Base-by-base conservation (phyloP, 2,329 filamentous ascomycete genomes). In the Chrysosporium queenslandicum region DNA sequence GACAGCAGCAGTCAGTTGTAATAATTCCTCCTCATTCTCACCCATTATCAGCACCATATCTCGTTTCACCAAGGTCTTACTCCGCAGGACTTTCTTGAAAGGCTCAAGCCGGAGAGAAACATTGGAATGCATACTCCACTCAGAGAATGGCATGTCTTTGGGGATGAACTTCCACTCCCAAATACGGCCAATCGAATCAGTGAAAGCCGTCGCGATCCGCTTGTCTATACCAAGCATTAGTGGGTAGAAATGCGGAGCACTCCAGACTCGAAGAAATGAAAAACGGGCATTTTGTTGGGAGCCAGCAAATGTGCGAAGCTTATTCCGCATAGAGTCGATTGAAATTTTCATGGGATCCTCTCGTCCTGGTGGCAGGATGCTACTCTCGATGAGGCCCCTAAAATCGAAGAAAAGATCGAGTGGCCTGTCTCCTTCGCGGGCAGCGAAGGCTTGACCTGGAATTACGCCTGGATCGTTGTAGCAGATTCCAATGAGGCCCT, bases 81-180 rank as follows among this genome's bases (percentile, higher is more conserved):
- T 59, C 8, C 61, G 61, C 11, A 54, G 21, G 2, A 39, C n/a
- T 9, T 36, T 34, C 30, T 27, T 46, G 29, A 67, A 62, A 18
- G 63, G 61, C 32, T 65, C 59, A 7, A 71, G 50, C 1, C 67
- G 59, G 14, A 63, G 39, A 18, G 59, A 56, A 16, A 72, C 55
- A 16, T 64, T 64, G 40, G 71, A 60, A 56, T 76, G 73, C 46
- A 74, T 67, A 39, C 64, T 71, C 66, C 65, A 73, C 56, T 75
- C 71, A 23, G 63, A 66, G 37, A 58, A 63, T 2, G 69, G 66
- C 66, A 74, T 69, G 54, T 76, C 74, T 58, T 74, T 76, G 4
- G 71, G 71, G 0, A 74, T 61, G 55, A 77, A 76, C 54, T 71
- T 71, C 68, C 71, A 77, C 46, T 70, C 64, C 70, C 71, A 77